These are phyloP conservation scores for Talaromyces sp. DNA, from an alignment of 2,329 filamentous ascomycete species.

Conservation along the genomic window DNA sequence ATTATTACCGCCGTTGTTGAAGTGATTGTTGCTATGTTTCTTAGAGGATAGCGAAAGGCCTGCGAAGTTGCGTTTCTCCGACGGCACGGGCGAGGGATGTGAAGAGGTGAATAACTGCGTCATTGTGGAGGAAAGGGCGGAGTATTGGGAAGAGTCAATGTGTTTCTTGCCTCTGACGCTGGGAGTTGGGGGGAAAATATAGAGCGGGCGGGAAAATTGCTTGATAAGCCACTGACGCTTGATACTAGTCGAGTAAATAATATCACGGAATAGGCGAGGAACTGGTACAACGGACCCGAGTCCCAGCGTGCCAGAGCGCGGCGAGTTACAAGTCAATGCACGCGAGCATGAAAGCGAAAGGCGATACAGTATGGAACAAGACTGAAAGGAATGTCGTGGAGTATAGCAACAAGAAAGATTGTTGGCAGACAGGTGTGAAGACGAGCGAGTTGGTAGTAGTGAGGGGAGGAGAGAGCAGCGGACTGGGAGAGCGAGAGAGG, in stretches of 20 bases:
- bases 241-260: neutral
- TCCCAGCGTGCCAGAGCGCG: conserved; percentile 1
- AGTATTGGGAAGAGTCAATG: neutral
- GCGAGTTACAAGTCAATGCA: neutral
- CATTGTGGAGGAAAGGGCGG: conserved; percentile 28
- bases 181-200: neutral
- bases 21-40: conserved; percentile 38
- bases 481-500: neutral
- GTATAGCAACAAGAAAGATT: neutral
- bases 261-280: neutral
- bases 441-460: neutral
- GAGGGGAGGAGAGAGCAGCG: neutral
- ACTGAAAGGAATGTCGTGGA: neutral
- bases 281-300: conserved; percentile 1
- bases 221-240: conserved; percentile 3
- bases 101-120: conserved; percentile 43
- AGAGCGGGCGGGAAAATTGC: neutral
- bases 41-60: conserved; percentile 44
- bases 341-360: neutral
- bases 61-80: conserved; percentile 47
- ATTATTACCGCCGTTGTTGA: conserved; percentile 24
- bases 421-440: neutral
- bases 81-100: conserved; percentile 39
- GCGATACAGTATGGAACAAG: neutral
- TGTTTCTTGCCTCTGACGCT: neutral